phyloP scores from a whole-genome alignment of 495 filamentous ascomycete species.

The Hypomontagnella monticulosa region DNA sequence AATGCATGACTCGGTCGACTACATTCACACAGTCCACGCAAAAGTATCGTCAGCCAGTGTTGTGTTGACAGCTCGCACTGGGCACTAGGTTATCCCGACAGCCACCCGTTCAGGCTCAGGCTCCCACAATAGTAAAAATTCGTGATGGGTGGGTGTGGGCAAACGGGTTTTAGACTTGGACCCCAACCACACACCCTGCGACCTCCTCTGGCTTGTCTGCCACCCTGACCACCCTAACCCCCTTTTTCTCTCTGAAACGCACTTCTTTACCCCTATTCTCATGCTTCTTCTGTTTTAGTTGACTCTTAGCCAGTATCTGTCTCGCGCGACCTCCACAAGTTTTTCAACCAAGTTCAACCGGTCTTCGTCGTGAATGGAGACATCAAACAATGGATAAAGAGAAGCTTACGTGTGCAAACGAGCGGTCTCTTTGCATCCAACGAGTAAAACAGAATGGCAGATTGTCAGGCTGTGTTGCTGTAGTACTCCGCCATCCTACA shows the following conservation, averaged over 20 bases:
- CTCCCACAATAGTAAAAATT: slow-evolving; percentile 4
- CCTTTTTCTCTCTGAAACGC: slow-evolving; percentile 47
- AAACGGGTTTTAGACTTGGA: slow-evolving; percentile 44
- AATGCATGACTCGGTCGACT: slow-evolving; percentile 47
- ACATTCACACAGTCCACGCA: slow-evolving; percentile 35
- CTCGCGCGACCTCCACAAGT: slow-evolving; percentile 5
- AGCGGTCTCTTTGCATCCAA: slow-evolving; percentile 5
- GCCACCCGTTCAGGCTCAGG: slow-evolving; percentile 26
- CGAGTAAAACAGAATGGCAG: slow-evolving; percentile 26
- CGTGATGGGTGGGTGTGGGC: slow-evolving; percentile 35
- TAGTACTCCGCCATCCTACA: slow-evolving; percentile 32
- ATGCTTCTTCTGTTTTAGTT: slow-evolving; percentile 37
- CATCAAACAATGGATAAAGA: slow-evolving; percentile 27
- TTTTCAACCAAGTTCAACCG: slow-evolving; percentile 1
- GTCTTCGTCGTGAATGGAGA: slow-evolving; percentile 26
- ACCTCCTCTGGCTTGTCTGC: slow-evolving; percentile 30
- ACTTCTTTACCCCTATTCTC: slow-evolving; percentile 38
- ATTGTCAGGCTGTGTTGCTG: slow-evolving; percentile 36
- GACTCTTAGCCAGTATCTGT: slow-evolving; percentile 27
- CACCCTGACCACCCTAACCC: slow-evolving; percentile 36
- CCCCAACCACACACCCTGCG: slow-evolving; percentile 37
- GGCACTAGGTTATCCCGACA: slow-evolving; percentile 27
- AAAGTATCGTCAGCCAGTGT: slow-evolving; percentile 37
- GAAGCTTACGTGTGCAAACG: slow-evolving; percentile 33
- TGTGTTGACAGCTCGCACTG: slow-evolving; percentile 31